Conservation (phyloP, 176 grass and related monocot genomes). For the Carex parvula region DNA sequence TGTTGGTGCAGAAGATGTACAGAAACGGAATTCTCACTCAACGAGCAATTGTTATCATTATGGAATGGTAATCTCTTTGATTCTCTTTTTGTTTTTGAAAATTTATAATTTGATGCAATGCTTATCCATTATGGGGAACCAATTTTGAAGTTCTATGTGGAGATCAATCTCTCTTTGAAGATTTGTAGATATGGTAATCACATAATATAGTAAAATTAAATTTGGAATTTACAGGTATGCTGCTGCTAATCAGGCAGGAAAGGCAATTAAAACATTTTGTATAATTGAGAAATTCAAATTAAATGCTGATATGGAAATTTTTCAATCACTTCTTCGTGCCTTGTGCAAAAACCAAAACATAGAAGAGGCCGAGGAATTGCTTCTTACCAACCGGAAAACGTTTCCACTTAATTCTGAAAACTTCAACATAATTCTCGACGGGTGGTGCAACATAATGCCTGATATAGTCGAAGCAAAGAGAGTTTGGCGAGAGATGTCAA, state of each 20-base stretch:
- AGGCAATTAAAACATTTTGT: constrained; percentile 81
- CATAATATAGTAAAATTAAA: background rate
- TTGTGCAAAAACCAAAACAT: constrained; percentile 90
- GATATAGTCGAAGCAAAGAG: constrained; percentile 88
- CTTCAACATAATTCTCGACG: constrained; percentile 82
- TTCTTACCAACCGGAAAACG: constrained; percentile 62
- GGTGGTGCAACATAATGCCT: constrained; percentile 78
- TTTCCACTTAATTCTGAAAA: constrained; percentile 65
- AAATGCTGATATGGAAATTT: constrained; percentile 51
- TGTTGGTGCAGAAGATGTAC: constrained; percentile 49
- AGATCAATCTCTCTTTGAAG: background rate
- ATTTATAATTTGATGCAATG: background rate
- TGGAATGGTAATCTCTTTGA: constrained; percentile 53
- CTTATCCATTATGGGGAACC: background rate
- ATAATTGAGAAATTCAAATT: constrained; percentile 81
- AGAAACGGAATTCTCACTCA: constrained; percentile 47
- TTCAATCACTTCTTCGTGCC: constrained; percentile 61
- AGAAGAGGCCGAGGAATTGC: constrained; percentile 84
- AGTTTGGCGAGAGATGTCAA: constrained; percentile 92
- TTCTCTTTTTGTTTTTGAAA: background rate
- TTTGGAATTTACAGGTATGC: constrained; percentile 65
- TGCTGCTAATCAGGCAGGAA: constrained; percentile 71
- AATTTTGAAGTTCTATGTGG: background rate
- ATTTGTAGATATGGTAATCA: background rate
- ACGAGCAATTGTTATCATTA: constrained; percentile 67